These are phyloP conservation scores for Ambispora gerdemannii DNA, from an alignment of 192 early-diverging fungal genomes.

Conservation along the genomic window DNA sequence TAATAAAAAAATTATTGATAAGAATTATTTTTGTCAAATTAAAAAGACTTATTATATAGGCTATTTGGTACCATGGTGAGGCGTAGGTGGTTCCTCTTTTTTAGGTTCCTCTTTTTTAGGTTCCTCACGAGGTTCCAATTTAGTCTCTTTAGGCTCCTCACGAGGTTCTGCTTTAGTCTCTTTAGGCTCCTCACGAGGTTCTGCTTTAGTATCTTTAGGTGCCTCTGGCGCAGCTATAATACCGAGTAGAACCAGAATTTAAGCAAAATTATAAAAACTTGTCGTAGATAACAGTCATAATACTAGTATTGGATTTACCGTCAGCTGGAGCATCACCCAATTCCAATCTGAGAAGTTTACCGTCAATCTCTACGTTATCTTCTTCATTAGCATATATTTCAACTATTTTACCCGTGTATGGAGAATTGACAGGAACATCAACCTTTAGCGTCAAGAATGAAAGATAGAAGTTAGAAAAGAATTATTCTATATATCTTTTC, in stretches of 20 bases:
- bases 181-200: slow-evolving; percentile 42
- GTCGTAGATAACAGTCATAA: background rate
- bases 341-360: slow-evolving; percentile 92
- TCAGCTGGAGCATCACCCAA: slow-evolving; percentile 63
- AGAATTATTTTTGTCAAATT: background rate
- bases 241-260: background rate
- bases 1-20: background rate
- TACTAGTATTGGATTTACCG: slow-evolving; percentile 36
- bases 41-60: too few relatives aligned
- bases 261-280: background rate
- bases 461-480: background rate
- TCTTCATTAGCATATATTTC: slow-evolving; percentile 82
- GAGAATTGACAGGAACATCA: slow-evolving; percentile 97
- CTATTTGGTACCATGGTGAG: too few relatives aligned
- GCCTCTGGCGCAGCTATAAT: slow-evolving; percentile 21
- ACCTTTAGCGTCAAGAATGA: too few relatives aligned
- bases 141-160: slow-evolving; percentile 42
- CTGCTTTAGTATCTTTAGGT: slow-evolving; percentile 44
- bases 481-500: background rate
- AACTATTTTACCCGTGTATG: slow-evolving; percentile 83
- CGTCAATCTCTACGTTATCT: slow-evolving; percentile 85
- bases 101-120: slow-evolving; percentile 35
- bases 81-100: too few relatives aligned
- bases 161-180: slow-evolving; percentile 39
- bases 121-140: slow-evolving; percentile 36